Evolutionary conservation across 129 eudicot species (phyloP), one percentile per base, ranked within the genome.

Genomic region (Tagetes erecta): DNA sequence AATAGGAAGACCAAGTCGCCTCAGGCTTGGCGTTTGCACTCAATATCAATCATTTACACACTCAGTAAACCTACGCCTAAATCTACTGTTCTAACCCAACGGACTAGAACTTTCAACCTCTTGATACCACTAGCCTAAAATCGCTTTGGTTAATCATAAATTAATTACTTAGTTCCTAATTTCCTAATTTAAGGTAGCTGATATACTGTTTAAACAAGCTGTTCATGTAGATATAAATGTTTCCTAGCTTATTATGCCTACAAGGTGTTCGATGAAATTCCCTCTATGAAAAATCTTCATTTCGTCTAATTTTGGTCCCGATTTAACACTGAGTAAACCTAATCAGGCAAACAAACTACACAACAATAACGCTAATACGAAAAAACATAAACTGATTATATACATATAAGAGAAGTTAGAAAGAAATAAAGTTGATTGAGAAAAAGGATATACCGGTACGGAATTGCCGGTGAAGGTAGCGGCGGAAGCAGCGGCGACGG

Each of bases 401-500:
- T 3, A 74, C 49, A 49, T 11, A 42, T 40, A 72, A 3, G 11
- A 13, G 41, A 31, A 60, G 27, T 8, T 7, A 63, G 1, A 10
- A 46, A 7, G 33, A 49, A 73, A 46, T 3, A 44, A 40, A 50
- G 62, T 57, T 68, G 7, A 44, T 36, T 52, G 76, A 72, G 80
- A 33, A 68, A 68, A 74, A 57, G 70, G 30, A 72, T 68, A 71
- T 58, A 87, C 92, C 85, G 92, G 84, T 55, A 72, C 65, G 70
- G 88, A 82, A 72, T 76, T 81, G 70, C 73, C 71, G 55, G 66
- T 72, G 68, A 87, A 76, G 73, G 88, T 69, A 73, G 74, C 51
- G 30, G 80, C 49, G 45, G 76, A 81, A 9, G 82, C 57, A 14
- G 66, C 81, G 39, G 81, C 71, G 69, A 70, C 68, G 73, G 67